Evolutionary conservation across 805 yeast species (phyloP).

Genomic region (Candida xyloterini): DNA sequence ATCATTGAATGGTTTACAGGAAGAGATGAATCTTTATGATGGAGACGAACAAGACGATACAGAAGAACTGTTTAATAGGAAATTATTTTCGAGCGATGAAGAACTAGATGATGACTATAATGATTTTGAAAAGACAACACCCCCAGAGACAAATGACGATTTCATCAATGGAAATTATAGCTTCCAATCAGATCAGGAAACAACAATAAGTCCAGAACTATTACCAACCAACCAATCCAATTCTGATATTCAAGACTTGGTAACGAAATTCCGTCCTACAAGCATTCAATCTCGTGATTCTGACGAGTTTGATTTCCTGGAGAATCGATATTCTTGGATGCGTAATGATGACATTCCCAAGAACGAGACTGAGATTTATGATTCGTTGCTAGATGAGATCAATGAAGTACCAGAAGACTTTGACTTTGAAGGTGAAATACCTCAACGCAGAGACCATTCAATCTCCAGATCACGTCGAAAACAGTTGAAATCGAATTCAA

Average conservation of each 20-base stretch:
- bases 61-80: constrained; percentile 36
- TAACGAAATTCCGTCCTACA: constrained; percentile 1
- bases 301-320: constrained; percentile 22
- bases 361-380: constrained; percentile 13
- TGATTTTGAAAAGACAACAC: constrained; percentile 6
- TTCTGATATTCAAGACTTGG: constrained; percentile 11
- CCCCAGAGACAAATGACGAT: background rate
- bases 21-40: constrained; percentile 33
- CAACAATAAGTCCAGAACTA: constrained; percentile 15
- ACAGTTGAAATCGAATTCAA: background rate
- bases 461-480: background rate
- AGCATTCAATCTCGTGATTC: constrained; percentile 9
- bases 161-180: constrained; percentile 2
- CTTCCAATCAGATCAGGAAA: constrained; percentile 19
- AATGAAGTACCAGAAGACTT: constrained; percentile 37
- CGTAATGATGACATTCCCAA: constrained; percentile 24
- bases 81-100: constrained; percentile 34
- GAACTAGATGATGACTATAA: constrained; percentile 10
- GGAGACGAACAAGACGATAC: constrained; percentile 36
- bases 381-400: constrained; percentile 34
- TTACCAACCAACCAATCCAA: constrained; percentile 10
- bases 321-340: constrained; percentile 28
- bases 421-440: constrained; percentile 23
- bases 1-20: constrained; percentile 27
- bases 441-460: background rate